Evolutionary conservation across 1,284 basidiomycete genomes (phyloP), one percentile per base, ranked within the genome.

Genomic region (Ceratobasidium sp.): DNA sequence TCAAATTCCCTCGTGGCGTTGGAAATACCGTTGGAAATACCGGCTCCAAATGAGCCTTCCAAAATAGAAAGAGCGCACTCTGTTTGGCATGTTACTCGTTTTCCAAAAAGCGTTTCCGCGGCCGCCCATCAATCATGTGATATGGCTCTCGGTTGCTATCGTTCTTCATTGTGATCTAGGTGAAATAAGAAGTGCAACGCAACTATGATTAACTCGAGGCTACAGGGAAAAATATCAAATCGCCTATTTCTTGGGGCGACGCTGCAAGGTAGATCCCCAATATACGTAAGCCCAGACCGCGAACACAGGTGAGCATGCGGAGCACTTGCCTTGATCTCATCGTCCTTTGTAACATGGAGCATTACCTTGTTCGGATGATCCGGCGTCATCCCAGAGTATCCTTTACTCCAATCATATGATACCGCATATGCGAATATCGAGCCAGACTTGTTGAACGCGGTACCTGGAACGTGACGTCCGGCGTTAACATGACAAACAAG

Each of bases 321-420:
- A 40, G 37, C 22, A 54, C 52, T n/a, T 37, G 49, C 74, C 85
- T 90, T 93, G 77, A 96, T 92, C 84, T 96, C 95, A 9, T 96
- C 94, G 61, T 95, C 93, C 85, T 95, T 95, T 85, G 94, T 94
- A 19, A 92, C 90, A 83, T 97, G 96, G 77, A 97, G 84, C 92
- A 97, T 95, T 79, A 97, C 85, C 83, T 95, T 95, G 84, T 95
- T 96, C 19, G 90, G 89, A 81, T 92, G 90, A 17, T 89, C 89
- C 5, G 93, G 90, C 4, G 92, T 92, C 87, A 94, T 95, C 22
- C 95, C 95, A 11, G 90, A 90, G 83, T 96, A 93, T 2, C 96
- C 96, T 91, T 97, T 81, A 87, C 84, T 92, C 95, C 95, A 96
- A 82, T 97, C 95, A 81, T 96, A 96, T 3, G 94, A 94, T 25